These are phyloP conservation scores for Rhododendron williamsianum DNA, from an alignment of 148 eudicot species.

Conservation along the genomic window DNA sequence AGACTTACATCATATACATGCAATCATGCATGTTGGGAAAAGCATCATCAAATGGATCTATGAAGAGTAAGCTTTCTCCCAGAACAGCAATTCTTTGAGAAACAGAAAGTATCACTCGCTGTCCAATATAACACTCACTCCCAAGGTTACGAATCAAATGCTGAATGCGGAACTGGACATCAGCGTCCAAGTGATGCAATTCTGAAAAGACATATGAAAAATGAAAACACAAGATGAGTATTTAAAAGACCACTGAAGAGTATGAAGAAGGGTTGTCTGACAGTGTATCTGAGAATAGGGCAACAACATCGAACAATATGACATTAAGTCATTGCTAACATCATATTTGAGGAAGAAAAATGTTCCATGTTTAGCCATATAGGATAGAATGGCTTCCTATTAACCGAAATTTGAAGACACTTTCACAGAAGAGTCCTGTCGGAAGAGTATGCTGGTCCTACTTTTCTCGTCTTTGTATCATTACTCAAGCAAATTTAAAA, in stretches of 20 bases:
- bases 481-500: not conserved
- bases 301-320: not conserved
- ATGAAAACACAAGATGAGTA: not conserved
- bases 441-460: not conserved
- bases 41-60: constrained; percentile 86
- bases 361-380: not conserved
- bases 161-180: constrained; percentile 49
- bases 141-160: constrained; percentile 74
- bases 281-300: not conserved
- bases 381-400: not conserved
- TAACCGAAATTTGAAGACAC: not conserved
- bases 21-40: constrained; percentile 59
- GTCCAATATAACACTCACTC: constrained; percentile 62
- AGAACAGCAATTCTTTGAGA: constrained; percentile 62
- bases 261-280: not conserved
- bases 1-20: constrained; percentile 70
- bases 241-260: not conserved
- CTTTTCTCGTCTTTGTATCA: not conserved
- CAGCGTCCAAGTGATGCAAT: constrained; percentile 29
- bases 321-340: not conserved
- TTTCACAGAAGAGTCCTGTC: not conserved
- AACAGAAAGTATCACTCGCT: constrained; percentile 59
- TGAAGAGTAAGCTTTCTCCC: constrained; percentile 61
- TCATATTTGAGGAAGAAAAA: not conserved
- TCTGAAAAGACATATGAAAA: constrained; percentile 26